phyloP scores from a whole-genome alignment of 2,329 filamentous ascomycete genomes.

The Epichloe elymi region DNA sequence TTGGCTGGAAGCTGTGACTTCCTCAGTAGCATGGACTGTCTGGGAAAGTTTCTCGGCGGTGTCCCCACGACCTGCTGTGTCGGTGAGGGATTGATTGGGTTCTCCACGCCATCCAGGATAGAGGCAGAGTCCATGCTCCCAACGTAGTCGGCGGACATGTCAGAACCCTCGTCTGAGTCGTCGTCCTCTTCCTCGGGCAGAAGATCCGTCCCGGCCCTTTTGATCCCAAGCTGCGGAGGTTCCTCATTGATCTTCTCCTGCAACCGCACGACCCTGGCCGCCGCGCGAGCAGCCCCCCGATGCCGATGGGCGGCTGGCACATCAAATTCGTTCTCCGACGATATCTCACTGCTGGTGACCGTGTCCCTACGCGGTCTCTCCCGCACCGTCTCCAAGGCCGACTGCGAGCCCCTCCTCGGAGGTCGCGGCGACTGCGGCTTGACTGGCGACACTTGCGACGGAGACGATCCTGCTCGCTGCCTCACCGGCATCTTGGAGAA shows the following conservation, averaged over 20 bases:
- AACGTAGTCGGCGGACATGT: constrained; percentile 51
- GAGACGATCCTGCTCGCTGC: constrained; percentile 76
- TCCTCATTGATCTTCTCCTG: constrained; percentile 27
- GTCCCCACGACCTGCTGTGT: constrained; percentile 49
- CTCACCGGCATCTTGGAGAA: constrained; percentile 93
- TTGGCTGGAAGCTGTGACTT: constrained; percentile 44
- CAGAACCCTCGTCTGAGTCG: constrained; percentile 47
- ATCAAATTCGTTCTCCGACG: constrained; percentile 69
- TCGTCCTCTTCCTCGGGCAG: constrained; percentile 46
- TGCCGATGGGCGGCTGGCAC: constrained; percentile 51
- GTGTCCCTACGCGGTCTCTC: constrained; percentile 60
- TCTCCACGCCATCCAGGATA: constrained; percentile 52
- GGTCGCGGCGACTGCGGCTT: constrained; percentile 41
- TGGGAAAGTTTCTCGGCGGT: constrained; percentile 44
- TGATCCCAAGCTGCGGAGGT: constrained; percentile 22
- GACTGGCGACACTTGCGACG: constrained; percentile 54
- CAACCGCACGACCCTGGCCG: constrained; percentile 27
- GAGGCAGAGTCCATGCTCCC: constrained; percentile 59
- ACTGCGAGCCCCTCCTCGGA: constrained; percentile 54
- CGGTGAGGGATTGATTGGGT: constrained; percentile 41
- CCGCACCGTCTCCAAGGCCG: constrained; percentile 55
- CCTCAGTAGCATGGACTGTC: constrained; percentile 51
- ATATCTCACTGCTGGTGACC: constrained; percentile 71
- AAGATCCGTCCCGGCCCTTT: constrained; percentile 34
- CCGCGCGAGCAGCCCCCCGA: constrained; percentile 45